Conservation (phyloP, 129 eudicot genomes). For the Pittosporum tobira region DNA sequence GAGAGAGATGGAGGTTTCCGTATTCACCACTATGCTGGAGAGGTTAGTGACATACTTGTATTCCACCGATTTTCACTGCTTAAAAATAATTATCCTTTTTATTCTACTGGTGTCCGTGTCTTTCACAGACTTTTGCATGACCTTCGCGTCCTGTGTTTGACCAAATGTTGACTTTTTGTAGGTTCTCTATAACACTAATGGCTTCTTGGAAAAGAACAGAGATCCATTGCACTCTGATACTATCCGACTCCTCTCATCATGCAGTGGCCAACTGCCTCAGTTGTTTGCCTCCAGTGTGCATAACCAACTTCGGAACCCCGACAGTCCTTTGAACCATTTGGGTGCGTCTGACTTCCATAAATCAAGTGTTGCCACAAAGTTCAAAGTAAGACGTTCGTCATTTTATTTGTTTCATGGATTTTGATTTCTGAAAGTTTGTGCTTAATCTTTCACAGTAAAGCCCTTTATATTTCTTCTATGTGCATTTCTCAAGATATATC, state of each 20-base stretch:
- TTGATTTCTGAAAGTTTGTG: neutral
- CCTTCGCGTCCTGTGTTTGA: neutral
- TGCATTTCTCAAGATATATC: too few relatives aligned
- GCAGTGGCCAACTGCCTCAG: constrained; percentile 37
- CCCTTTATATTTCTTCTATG: too few relatives aligned
- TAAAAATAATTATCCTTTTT: neutral
- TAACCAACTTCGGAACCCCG: constrained; percentile 13
- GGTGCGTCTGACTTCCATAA: constrained; percentile 31
- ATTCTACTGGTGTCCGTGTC: neutral
- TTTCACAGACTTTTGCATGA: neutral
- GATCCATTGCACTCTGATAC: constrained; percentile 53
- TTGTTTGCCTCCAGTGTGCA: constrained; percentile 31
- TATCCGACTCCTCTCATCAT: constrained; percentile 43
- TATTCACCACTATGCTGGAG: constrained; percentile 75
- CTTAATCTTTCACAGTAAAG: too few relatives aligned
- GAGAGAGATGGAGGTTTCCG: constrained; percentile 46
- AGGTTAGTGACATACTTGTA: constrained; percentile 30
- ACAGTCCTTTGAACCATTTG: constrained; percentile 11
- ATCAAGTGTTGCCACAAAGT: constrained; percentile 56
- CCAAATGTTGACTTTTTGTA: constrained; percentile 11
- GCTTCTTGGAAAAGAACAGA: constrained; percentile 76
- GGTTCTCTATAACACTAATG: constrained; percentile 74
- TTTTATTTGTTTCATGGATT: neutral
- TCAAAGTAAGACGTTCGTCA: constrained; percentile 44
- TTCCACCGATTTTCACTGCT: neutral